Evolutionary conservation across 2,329 filamentous ascomycete species (phyloP).

Genomic region (Cladosporium sphaerospermum): DNA sequence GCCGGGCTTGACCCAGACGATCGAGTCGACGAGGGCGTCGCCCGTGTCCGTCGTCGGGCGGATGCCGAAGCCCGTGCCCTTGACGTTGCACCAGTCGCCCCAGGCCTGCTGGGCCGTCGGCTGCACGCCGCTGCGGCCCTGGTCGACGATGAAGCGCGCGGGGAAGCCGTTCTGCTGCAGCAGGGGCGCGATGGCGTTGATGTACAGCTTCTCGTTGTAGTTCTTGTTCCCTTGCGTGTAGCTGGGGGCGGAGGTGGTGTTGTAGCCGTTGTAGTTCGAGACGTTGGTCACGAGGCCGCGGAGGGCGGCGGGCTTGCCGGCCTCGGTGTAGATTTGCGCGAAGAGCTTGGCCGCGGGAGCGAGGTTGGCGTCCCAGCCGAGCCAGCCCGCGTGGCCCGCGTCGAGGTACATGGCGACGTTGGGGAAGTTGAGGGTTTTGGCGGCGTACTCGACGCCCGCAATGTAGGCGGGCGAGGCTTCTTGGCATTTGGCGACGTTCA

Average conservation of each 20-base stretch:
- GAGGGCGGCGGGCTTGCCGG: slow-evolving; percentile 41
- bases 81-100: slow-evolving; percentile 65
- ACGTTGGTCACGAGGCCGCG: slow-evolving; percentile 53
- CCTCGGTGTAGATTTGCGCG: slow-evolving; percentile 42
- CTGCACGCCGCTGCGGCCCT: slow-evolving; percentile 57
- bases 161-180: slow-evolving; percentile 43
- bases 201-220: slow-evolving; percentile 49
- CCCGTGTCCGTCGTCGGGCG: slow-evolving; percentile 59
- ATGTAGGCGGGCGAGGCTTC: slow-evolving; percentile 50
- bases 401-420: slow-evolving; percentile 61
- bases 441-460: slow-evolving; percentile 50
- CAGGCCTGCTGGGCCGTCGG: slow-evolving; percentile 49
- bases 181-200: slow-evolving; percentile 47
- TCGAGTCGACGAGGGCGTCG: slow-evolving; percentile 54
- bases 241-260: slow-evolving; percentile 38
- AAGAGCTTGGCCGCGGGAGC: slow-evolving; percentile 45
- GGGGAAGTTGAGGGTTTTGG: slow-evolving; percentile 50
- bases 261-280: slow-evolving; percentile 54
- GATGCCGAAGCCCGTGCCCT: slow-evolving; percentile 57
- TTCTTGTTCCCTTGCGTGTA: slow-evolving; percentile 43
- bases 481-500: slow-evolving; percentile 49
- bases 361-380: slow-evolving; percentile 58
- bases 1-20: slow-evolving; percentile 67
- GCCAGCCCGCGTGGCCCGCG: slow-evolving; percentile 59
- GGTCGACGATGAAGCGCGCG: slow-evolving; percentile 52